Evolutionary conservation across 2,329 filamentous ascomycete species (phyloP), one percentile per base, ranked within the genome.

Genomic region (Ophiocordyceps robertsii): DNA sequence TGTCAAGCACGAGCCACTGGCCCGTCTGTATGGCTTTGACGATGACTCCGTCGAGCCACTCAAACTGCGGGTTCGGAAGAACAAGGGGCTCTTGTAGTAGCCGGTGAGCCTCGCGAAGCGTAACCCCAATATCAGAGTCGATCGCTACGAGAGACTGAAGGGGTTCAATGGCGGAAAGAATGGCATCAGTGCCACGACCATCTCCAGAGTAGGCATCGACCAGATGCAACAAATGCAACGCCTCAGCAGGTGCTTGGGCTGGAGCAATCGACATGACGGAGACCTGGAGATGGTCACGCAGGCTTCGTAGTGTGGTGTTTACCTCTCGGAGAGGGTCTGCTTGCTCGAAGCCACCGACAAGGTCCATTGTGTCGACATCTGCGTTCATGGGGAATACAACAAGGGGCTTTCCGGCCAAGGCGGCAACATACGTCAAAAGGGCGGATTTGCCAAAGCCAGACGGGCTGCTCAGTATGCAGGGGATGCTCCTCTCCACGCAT

Each of bases 311-410:
- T 12, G 61, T 55, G n/a, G 69, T 66, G 42, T 82, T 80, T 5
- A 85, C 68, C 47, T 84, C 77, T 43, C 90, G 75, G 41, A 83
- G 71, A 19, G 85, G 79, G 57, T 98, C 92, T 16, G 86, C 80
- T 62, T 98, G 92, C 59, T 98, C 92, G 56, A 95, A 98, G 0
- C 92, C 92, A 54, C 92, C 92, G 44, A 98, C 86, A 43, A 98
- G 76, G 61, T 98, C 92, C 80, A 95, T 95, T 1, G 90, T 89
- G 59, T 98, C 92, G 37, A 95, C 84, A 53, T 98, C 93, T 7
- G 89, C 82, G 56, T 95, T 98, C 64, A 98, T 78, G 1, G 89
- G 80, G 53, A 96, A 85, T 14, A 87, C 83, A 29, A 89, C 75
- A 4, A 96, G 67, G 1, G 78, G 70, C 43, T 82, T 82, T 21